These are phyloP conservation scores for Erysimum pusillum DNA, from an alignment of 441 rosid genomes.

Conservation along the genomic window DNA sequence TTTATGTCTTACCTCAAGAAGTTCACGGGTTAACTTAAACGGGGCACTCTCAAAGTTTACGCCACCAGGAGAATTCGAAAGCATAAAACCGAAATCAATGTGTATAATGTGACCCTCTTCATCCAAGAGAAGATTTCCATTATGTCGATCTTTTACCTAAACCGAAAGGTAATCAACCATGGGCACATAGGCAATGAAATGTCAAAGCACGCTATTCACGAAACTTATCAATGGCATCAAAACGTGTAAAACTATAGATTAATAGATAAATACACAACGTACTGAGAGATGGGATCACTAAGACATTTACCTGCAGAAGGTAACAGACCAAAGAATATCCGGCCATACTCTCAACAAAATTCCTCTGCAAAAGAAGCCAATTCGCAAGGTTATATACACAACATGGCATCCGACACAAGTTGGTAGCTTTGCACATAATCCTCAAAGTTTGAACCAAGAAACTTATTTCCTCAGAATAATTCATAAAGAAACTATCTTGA, in stretches of 20 bases:
- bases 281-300: background rate
- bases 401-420: conserved; percentile 5
- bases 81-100: conserved; percentile 99
- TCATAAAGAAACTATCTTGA: conserved; percentile 8
- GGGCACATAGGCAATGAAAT: conserved; percentile 1
- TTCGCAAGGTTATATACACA: conserved; percentile 13
- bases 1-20: conserved; percentile 75
- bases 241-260: background rate
- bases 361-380: conserved; percentile 74
- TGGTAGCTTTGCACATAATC: background rate
- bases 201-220: background rate
- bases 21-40: conserved; percentile 94
- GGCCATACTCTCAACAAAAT: conserved; percentile 86
- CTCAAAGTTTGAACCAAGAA: conserved; percentile 27
- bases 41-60: conserved; percentile 98
- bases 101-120: conserved; percentile 99
- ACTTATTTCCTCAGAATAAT: conserved; percentile 11
- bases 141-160: conserved; percentile 96
- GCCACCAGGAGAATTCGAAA: conserved; percentile 74
- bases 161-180: conserved; percentile 35
- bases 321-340: conserved; percentile 99
- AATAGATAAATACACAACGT: conserved; percentile 16
- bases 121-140: conserved; percentile 93
- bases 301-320: conserved; percentile 80
- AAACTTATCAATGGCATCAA: conserved; percentile 1